phyloP scores from a whole-genome alignment of 129 eudicot species.

The Arctium minus region DNA sequence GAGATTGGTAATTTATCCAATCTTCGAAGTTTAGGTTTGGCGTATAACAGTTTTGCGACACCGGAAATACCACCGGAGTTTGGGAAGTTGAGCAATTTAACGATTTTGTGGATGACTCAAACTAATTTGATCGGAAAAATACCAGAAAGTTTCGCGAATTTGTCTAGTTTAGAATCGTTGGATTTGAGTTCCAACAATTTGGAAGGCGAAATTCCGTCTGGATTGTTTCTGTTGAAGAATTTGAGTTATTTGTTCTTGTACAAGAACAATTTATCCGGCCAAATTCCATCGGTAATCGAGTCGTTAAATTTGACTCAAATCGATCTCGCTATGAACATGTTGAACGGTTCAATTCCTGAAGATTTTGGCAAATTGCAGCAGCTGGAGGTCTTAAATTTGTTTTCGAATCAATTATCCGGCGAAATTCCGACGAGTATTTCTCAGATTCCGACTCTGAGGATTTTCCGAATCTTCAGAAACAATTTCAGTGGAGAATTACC shows the following conservation, averaged over 20 bases:
- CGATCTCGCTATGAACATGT: conserved; percentile 57
- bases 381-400: conserved; percentile 49
- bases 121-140: conserved; percentile 51
- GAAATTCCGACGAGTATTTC: conserved; percentile 50
- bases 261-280: conserved; percentile 53
- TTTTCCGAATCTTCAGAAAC: conserved; percentile 46
- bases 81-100: conserved; percentile 50
- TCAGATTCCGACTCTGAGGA: conserved; percentile 32
- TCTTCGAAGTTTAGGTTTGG: conserved; percentile 36
- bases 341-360: conserved; percentile 63
- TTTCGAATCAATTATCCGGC: conserved; percentile 50
- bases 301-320: conserved; percentile 43
- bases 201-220: conserved; percentile 63
- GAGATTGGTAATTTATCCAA: conserved; percentile 62
- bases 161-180: conserved; percentile 44
- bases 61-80: conserved; percentile 62
- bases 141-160: conserved; percentile 45
- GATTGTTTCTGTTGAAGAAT: conserved; percentile 62
- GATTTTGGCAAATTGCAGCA: conserved; percentile 47
- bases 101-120: conserved; percentile 44
- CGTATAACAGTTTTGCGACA: conserved; percentile 50
- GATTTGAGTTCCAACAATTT: conserved; percentile 56
- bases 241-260: conserved; percentile 43
- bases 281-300: conserved; percentile 50
- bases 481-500: conserved; percentile 61